Base-by-base conservation (phyloP, 2,329 filamentous ascomycete species). In the Ophiocordyceps camponoti-floridani region DNA sequence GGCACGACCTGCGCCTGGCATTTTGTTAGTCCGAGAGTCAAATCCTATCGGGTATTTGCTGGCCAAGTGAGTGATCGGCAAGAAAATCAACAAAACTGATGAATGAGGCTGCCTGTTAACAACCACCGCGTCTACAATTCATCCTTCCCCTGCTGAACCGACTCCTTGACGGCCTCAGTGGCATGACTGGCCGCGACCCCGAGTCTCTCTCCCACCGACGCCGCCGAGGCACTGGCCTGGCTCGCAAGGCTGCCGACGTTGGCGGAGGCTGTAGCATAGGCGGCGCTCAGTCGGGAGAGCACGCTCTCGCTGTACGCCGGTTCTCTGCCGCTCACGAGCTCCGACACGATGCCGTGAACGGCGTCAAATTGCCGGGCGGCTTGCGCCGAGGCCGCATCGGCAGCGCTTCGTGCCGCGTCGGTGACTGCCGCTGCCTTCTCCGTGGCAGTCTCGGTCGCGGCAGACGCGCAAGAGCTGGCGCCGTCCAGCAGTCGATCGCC, bases 231-330 rank as follows among this genome's bases (percentile, higher is more conserved):
- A 37, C 55, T 58, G 8, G 60, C 62, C 27, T 62, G 54, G 45
- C 52, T 59, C 10, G 58, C 61, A 40, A 61, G 48, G 47, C 65
- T 70, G 11, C 68, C 68, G 8, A 71, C 65, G 1, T 69, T 76
- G 0, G 75, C 69, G 2, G 73, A 63, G 1, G 77, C 81, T 0
- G 78, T 84, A 23, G 77, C 75, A 54, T 89, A 91, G 0, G 77
- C 82, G 3, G 73, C 79, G 46, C 75, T 74, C 12, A 94, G 69
- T 44, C 82, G 75, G 44, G 68, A 76, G 61, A 86, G 77, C 3
- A 89, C 81, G 47, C 82, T 87, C 55, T 93, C 83, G 0, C 81
- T 87, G 54, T 86, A 93, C 13, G 79, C 77, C 0, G 84, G 79
- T 56, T 93, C 85, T 58, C 81, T 85, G 44, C 83, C 86, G 38